These are phyloP conservation scores for Trichosanthes cucumerina DNA, from an alignment of 306 rosid genomes.

Conservation along the genomic window DNA sequence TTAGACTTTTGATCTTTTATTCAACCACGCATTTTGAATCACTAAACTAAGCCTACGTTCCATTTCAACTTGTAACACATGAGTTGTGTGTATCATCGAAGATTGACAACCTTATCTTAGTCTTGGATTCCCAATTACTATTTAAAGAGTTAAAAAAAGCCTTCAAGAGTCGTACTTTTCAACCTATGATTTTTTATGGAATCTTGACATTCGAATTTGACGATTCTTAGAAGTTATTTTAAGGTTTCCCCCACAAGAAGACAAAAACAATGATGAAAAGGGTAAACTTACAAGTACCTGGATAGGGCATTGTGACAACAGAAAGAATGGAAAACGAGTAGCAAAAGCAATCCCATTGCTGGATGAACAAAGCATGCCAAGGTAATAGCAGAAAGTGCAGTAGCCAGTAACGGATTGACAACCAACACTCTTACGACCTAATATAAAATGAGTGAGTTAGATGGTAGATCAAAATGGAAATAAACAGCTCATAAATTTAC, in stretches of 20 bases:
- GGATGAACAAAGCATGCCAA: slow-evolving; percentile 82
- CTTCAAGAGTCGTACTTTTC: neutral
- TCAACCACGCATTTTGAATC: neutral
- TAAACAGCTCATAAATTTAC: neutral
- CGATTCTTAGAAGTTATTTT: neutral
- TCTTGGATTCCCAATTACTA: neutral
- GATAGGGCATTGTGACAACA: slow-evolving; percentile 80
- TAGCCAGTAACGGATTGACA: slow-evolving; percentile 50
- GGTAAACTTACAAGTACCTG: slow-evolving; percentile 38
- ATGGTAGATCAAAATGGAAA: slow-evolving; percentile 15
- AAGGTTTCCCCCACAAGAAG: neutral
- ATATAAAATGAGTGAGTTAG: slow-evolving; percentile 13
- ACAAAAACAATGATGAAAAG: neutral
- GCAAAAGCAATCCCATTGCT: slow-evolving; percentile 59
- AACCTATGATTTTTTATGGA: neutral
- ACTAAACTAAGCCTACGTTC: neutral
- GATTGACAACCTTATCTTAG: neutral
- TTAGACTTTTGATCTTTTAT: neutral
- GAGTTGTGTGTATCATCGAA: neutral
- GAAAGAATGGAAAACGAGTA: slow-evolving; percentile 57
- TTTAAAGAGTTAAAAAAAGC: neutral
- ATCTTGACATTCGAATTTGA: neutral
- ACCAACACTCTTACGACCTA: slow-evolving; percentile 66
- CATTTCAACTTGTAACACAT: neutral
- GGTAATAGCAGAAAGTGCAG: slow-evolving; percentile 49